Evolutionary conservation across 768 basidiomycete species (phyloP), one percentile per base, ranked within the genome.

Genomic region (Sporobolomyces roseus): DNA sequence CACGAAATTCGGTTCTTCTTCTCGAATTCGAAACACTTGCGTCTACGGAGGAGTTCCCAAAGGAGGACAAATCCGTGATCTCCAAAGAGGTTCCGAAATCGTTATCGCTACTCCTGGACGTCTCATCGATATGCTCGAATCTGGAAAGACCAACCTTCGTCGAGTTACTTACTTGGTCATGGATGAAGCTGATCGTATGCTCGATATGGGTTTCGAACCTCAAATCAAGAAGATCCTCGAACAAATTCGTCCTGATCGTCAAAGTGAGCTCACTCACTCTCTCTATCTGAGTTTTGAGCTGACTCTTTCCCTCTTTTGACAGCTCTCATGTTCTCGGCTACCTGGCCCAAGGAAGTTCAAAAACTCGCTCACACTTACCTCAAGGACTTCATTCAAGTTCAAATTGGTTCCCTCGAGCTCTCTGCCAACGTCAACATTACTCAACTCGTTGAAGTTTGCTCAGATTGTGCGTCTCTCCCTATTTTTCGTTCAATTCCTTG

Each of bases 181-280:
- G 87, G 96, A 99, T 77, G 96, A 99, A 80, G 96, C 96, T 51
- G 96, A 99, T 82, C 91, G 96, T 77, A 99, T 99, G 96, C 85
- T 99, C 72, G 96, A 99, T 83, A 99, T 99, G 96, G 96, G 96
- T 83, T 99, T 99, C 82, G 96, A 99, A 81, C 96, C 96, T 61
- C 96, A 99, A 79, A 98, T 99, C 78, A 85, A 93, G 78, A 98
- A 98, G 82, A 97, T 99, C 73, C 90, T 98, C 74, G 83, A 87
- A 74, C 96, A 99, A 80, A 56, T 58, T 35, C 55, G 63, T 38
- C 35, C 58, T 32, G 58, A 60, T 43, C 51, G 48, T 51, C 61
- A 53, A 49, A 51, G 38, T 41, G 38, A 41, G 38, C 38, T 9
- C 38, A 9, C 38, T 41, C 38, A 9, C 38, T 41, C 38, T 17